A percentile compares a stretch with the other conserved stretches of the same genome.
phyloP scores from a whole-genome alignment of 1,284 basidiomycete genomes.

The Ustilago loliicola region DNA sequence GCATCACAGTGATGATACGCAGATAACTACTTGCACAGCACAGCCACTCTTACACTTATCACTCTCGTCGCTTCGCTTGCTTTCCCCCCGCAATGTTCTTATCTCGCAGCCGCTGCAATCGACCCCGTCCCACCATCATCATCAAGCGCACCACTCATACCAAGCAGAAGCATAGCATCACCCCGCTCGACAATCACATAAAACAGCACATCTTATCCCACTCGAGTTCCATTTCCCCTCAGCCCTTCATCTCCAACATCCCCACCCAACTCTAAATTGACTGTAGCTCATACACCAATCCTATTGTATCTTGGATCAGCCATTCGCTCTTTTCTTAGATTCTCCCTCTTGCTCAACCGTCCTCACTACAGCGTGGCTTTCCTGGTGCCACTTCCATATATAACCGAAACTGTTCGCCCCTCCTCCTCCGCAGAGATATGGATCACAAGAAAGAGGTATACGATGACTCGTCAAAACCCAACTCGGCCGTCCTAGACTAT shows the following conservation, averaged over 20 bases:
- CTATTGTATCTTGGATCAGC: neutral
- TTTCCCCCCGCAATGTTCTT: no score
- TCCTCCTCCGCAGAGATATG: constrained; percentile 1
- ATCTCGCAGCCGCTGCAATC: neutral
- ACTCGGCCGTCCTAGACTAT: constrained; percentile 17
- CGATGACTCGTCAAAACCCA: constrained; percentile 28
- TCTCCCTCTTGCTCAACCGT: no score
- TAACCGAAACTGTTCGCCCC: constrained; percentile 22
- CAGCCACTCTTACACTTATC: neutral
- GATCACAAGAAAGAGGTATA: constrained; percentile 22
- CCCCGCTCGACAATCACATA: no score
- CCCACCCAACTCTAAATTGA: neutral
- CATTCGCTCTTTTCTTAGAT: neutral
- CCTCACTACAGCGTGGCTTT: neutral
- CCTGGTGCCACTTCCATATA: neutral
- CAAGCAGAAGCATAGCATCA: no score
- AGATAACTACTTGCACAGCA: no score
- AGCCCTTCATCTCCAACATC: no score
- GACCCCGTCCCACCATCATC: neutral
- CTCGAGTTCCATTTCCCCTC: no score
- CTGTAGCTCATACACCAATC: neutral
- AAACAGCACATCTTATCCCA: no score
- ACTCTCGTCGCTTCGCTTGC: no score
- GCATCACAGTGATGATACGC: neutral
- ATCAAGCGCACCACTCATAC: neutral